phyloP scores from a whole-genome alignment of 495 filamentous ascomycete genomes.

The Lasiosphaeriaceae sp. region DNA sequence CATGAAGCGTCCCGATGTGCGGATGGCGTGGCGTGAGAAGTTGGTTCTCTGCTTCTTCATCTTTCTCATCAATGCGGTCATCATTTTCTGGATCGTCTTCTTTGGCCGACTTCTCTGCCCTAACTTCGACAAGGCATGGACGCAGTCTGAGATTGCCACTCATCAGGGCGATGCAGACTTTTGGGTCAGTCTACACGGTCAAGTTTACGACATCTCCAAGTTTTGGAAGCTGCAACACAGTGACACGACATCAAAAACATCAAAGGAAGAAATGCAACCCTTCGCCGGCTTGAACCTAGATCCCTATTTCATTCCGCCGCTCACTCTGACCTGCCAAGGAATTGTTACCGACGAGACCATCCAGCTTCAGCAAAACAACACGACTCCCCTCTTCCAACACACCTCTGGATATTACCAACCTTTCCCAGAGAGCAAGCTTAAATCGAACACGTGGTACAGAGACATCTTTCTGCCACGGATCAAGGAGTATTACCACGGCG shows the following conservation, averaged over 20 bases:
- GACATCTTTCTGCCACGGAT: constrained; percentile 73
- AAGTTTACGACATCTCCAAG: constrained; percentile 86
- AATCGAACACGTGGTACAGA: constrained; percentile 70
- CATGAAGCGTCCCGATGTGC: constrained; percentile 96
- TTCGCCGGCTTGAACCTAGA: constrained; percentile 77
- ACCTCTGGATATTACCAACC: constrained; percentile 58
- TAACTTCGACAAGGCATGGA: constrained; percentile 89
- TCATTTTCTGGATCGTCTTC: constrained; percentile 90
- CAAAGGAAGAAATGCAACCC: constrained; percentile 62
- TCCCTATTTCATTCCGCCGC: constrained; percentile 77
- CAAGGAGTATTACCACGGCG: constrained; percentile 79
- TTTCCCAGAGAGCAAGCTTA: constrained; percentile 51
- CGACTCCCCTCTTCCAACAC: constrained; percentile 50
- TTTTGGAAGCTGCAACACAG: constrained; percentile 85
- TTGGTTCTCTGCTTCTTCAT: constrained; percentile 78
- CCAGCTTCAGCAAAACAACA: constrained; percentile 59
- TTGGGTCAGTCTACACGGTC: constrained; percentile 83
- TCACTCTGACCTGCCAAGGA: constrained; percentile 66
- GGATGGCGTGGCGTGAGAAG: constrained; percentile 97
- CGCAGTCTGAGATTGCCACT: constrained; percentile 60
- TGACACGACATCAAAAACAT: constrained; percentile 58
- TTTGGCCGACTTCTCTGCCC: constrained; percentile 86
- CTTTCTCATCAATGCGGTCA: constrained; percentile 71
- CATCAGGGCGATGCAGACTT: constrained; percentile 74
- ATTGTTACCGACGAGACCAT: constrained; percentile 55